Conservation (phyloP, 225 moss, liverwort and hornwort species). For the Pseudisothecium myosuroides region DNA sequence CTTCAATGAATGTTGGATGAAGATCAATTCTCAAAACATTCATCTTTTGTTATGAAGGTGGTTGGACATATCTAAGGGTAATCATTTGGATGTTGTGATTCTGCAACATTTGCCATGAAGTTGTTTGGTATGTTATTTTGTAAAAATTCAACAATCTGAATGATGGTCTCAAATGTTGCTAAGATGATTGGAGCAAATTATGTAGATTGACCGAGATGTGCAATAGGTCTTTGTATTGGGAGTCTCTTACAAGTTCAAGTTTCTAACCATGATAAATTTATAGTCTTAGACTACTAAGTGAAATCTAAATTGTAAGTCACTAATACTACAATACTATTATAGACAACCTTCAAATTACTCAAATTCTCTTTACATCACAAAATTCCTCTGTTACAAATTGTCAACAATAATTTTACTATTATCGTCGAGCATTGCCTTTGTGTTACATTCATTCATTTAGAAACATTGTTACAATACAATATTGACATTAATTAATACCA, state of each 20-base stretch:
- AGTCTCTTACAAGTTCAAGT: not conserved
- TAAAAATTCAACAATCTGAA: not conserved
- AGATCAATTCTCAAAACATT: not conserved
- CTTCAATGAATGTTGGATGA: not conserved
- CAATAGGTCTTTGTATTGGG: not conserved
- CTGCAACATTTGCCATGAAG: not conserved
- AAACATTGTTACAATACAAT: too few relatives aligned
- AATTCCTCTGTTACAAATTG: too few relatives aligned
- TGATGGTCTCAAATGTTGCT: not conserved
- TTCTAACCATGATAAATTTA: too few relatives aligned
- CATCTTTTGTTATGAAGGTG: accelerated
- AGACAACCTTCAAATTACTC: too few relatives aligned
- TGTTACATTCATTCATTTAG: too few relatives aligned
- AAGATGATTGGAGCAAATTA: conserved; percentile 19
- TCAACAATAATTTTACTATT: too few relatives aligned
- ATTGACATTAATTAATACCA: too few relatives aligned
- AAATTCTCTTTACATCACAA: too few relatives aligned
- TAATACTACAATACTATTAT: too few relatives aligned
- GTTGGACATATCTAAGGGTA: not conserved
- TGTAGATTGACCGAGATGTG: not conserved
- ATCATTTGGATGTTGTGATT: not conserved
- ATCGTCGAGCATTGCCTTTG: too few relatives aligned
- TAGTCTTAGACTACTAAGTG: not conserved
- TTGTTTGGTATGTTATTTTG: not conserved
- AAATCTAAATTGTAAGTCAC: not conserved